phyloP scores from a whole-genome alignment of 805 yeast genomes.

The Yarrowia deformans region DNA sequence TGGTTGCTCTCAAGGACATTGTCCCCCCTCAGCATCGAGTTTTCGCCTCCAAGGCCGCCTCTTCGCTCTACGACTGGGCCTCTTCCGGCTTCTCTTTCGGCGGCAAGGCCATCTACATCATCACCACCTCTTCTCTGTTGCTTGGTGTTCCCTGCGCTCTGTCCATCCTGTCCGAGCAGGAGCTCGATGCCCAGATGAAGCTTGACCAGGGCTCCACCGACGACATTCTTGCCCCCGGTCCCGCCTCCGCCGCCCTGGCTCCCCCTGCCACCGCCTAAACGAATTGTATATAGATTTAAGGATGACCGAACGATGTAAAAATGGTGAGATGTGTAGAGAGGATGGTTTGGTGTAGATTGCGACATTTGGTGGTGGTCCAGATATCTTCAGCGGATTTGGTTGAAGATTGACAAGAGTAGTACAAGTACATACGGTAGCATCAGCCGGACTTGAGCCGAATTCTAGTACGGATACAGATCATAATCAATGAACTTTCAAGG shows the following conservation, averaged over 20 bases:
- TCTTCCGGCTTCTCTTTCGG: conserved; percentile 62
- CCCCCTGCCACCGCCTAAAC: conserved; percentile 44
- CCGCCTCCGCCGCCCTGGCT: conserved; percentile 50
- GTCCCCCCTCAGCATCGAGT: conserved; percentile 87
- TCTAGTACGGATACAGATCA: too few relatives aligned
- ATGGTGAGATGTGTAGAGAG: not conserved
- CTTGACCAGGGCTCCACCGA: conserved; percentile 48
- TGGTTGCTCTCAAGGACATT: conserved; percentile 89
- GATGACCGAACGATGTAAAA: not conserved
- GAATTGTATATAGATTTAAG: conserved; percentile 26
- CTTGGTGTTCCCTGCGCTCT: conserved; percentile 93
- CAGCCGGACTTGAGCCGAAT: too few relatives aligned
- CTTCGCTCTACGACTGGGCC: conserved; percentile 50
- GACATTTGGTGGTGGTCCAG: not conserved
- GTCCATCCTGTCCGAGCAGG: conserved; percentile 90
- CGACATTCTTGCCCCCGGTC: conserved; percentile 51
- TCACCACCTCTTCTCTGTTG: conserved; percentile 81
- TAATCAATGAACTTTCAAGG: too few relatives aligned
- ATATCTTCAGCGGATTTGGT: too few relatives aligned
- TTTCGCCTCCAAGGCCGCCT: conserved; percentile 51
- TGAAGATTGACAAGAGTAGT: too few relatives aligned
- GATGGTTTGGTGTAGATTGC: too few relatives aligned
- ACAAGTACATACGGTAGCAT: too few relatives aligned
- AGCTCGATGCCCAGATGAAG: conserved; percentile 90
- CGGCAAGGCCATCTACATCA: conserved; percentile 83